Conservation (phyloP, 2,329 filamentous ascomycete genomes). For the Pseudogymnoascus sp. region DNA sequence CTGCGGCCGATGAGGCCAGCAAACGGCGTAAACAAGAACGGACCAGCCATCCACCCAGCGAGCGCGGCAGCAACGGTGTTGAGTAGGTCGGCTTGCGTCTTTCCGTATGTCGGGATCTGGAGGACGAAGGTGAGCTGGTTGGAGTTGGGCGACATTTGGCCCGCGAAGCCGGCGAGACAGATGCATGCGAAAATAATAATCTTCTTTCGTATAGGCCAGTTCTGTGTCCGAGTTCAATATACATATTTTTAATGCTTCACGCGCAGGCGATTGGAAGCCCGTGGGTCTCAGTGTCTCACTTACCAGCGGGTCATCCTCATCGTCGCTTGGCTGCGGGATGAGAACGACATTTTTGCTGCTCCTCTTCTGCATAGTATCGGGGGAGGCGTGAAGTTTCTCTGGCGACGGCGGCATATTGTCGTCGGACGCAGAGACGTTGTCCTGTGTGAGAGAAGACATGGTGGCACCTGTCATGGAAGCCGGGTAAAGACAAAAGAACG, state of each 20-base stretch:
- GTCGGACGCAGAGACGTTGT: background rate
- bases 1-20: conserved; percentile 17
- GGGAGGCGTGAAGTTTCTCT: conserved; percentile 4
- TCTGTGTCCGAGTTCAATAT: background rate
- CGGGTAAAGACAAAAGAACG: background rate
- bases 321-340: conserved; percentile 40
- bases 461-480: background rate
- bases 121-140: conserved; percentile 8
- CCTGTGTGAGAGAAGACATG: background rate
- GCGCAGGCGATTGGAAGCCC: background rate
- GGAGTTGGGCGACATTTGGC: conserved; percentile 7
- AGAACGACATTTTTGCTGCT: conserved; percentile 28
- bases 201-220: conserved; percentile 8
- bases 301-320: conserved; percentile 41
- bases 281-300: conserved; percentile 4
- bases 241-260: background rate
- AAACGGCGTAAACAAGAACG: conserved; percentile 21
- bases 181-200: conserved; percentile 2
- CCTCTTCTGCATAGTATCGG: background rate
- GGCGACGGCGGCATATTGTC: background rate
- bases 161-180: conserved; percentile 4
- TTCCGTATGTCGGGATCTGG: conserved; percentile 1
- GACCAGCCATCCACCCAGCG: conserved; percentile 19
- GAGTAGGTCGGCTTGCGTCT: conserved; percentile 1
- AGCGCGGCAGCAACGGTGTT: conserved; percentile 14